Evolutionary conservation across 768 basidiomycete species (phyloP), one percentile per base, ranked within the genome.

Genomic region (Boletus sensibilis): DNA sequence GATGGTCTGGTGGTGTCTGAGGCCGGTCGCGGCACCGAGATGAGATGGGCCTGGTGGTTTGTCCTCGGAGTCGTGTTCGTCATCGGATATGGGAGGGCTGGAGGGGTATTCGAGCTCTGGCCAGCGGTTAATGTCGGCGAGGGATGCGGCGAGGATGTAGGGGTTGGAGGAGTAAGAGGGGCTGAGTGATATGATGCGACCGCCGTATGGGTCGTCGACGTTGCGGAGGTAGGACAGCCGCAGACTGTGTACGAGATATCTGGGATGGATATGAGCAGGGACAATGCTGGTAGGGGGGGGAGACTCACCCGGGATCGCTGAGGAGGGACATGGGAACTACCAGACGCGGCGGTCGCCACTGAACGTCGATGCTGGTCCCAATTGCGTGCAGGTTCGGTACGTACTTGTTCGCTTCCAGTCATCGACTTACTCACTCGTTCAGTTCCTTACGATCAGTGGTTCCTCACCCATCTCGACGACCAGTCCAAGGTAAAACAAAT

Each of bases 191-290:
- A 97, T 86, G 65, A 96, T 78, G 31, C 92, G 83, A 0, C 86
- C 75, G 14, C 90, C 90, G 66, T 94, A 92, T 1, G 88, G 86
- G 66, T 97, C 94, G 55, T 93, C 89, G 39, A 93, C 85, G 62
- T 88, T 84, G 57, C 93, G 88, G n/a, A 98, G 78, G 68, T 94
- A 94, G 13, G 88, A 84, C 27, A 98, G 77, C 6, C 94, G 87
- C 6, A 97, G 77, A 60, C 82, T 84, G 69, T 97, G 95, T 9
- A 95, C 89, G 37, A 96, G 78, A 68, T 86, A 84, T 44, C 86
- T 87, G 53, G 5, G 29, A 27, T 27, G 23, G 11, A 2, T 41
- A 16, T 62, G 44, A 65, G 63, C 18, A 13, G 4, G 5, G 23
- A 2, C 7, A n/a, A n/a, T n/a, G n/a, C n/a, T 2, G 41, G 21